Percentiles rank a stretch among this genome's conserved stretches.
Evolutionary conservation across 345 rosid species (phyloP).

Genomic region (Carallia pectinifolia): DNA sequence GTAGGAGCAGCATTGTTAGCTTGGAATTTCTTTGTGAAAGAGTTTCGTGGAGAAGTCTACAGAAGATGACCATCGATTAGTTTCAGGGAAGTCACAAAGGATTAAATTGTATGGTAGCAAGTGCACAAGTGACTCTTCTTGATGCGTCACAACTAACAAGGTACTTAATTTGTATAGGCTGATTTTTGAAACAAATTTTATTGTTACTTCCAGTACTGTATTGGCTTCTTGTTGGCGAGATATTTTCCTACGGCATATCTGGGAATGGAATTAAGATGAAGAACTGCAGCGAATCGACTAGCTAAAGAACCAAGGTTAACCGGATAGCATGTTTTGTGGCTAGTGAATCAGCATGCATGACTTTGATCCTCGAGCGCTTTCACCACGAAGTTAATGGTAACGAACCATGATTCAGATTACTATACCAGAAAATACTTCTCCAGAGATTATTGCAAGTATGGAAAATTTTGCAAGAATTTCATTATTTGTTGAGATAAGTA

Average conservation of each 20-base stretch:
- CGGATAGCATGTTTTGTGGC: no score
- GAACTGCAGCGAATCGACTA: no score
- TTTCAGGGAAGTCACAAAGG: not conserved
- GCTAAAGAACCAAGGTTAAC: no score
- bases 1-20: conserved; percentile 73
- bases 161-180: not conserved
- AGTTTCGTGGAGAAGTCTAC: conserved; percentile 6
- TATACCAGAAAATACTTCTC: no score
- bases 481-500: no score
- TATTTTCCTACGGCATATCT: not conserved
- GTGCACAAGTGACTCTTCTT: not conserved
- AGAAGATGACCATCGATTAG: conserved; percentile 7
- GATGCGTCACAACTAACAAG: not conserved
- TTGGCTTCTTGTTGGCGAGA: not conserved
- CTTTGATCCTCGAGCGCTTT: no score
- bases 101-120: conserved; percentile 2
- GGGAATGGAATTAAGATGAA: no score
- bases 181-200: not conserved
- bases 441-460: no score
- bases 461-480: no score
- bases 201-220: not conserved
- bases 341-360: no score
- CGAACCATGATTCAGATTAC: no score
- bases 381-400: no score
- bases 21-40: conserved; percentile 45